Conservation (phyloP, 148 eudicot genomes). For the Dianthus caryophyllus region DNA sequence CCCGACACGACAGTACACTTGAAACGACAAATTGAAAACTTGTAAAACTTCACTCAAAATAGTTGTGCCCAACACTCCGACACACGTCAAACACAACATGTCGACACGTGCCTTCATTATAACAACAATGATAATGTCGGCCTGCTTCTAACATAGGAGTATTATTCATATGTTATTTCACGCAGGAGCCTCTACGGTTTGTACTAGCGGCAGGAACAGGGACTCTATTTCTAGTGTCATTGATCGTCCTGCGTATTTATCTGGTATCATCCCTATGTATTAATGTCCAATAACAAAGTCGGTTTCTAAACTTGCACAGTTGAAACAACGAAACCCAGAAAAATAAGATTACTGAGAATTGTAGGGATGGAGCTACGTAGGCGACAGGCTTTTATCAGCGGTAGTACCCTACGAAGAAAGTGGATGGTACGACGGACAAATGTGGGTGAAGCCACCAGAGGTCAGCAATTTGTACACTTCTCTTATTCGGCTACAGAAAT, state of each 20-base stretch:
- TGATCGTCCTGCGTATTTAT: slow-evolving; percentile 83
- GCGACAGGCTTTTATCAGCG: slow-evolving; percentile 88
- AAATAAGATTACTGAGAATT: slow-evolving; percentile 7
- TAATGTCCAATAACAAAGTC: not conserved
- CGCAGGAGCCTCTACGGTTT: slow-evolving; percentile 88
- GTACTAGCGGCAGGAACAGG: slow-evolving; percentile 83
- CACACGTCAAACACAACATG: too few species aligned
- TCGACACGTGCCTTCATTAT: too few species aligned
- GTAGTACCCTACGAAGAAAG: slow-evolving; percentile 92
- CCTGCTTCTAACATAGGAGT: not conserved
- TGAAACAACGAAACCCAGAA: not conserved
- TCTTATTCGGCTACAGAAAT: not conserved
- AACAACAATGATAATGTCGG: not conserved
- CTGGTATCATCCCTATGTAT: slow-evolving; percentile 42
- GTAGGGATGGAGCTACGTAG: slow-evolving; percentile 98
- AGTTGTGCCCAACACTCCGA: too few species aligned
- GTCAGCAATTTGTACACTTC: slow-evolving; percentile 31
- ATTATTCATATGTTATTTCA: slow-evolving; percentile 10
- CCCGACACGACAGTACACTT: too few species aligned
- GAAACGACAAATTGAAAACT: too few species aligned
- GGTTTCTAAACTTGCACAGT: not conserved
- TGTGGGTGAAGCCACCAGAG: slow-evolving; percentile 99
- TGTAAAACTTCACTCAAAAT: too few species aligned
- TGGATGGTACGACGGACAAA: slow-evolving; percentile 98
- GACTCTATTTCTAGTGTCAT: slow-evolving; percentile 76